phyloP scores from a whole-genome alignment of 1,284 basidiomycete species.

The Tranzscheliella williamsii region DNA sequence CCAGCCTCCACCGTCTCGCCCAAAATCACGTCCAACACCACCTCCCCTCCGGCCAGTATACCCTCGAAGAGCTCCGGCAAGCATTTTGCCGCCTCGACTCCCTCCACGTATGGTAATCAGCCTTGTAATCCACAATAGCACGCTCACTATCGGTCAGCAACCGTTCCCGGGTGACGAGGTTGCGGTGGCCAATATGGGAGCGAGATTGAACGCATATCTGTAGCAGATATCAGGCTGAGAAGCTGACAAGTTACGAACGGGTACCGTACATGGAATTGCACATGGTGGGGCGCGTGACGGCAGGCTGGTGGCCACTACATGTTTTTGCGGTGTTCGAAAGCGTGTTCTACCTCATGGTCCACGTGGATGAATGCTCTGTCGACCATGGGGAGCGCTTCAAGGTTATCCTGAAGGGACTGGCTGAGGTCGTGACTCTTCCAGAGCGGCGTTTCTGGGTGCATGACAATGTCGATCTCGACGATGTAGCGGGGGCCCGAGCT shows the following conservation, averaged over 20 bases:
- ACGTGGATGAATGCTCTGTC: conserved; percentile 64
- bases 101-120: conserved; percentile 12
- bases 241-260: too few relatives aligned
- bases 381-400: conserved; percentile 87
- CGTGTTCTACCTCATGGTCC: conserved; percentile 50
- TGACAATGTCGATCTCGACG: conserved; percentile 93
- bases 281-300: background rate
- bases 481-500: conserved; percentile 73
- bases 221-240: too few relatives aligned
- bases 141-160: too few relatives aligned
- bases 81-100: conserved; percentile 22
- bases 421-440: conserved; percentile 90
- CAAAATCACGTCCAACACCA: background rate
- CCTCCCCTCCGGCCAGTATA: conserved; percentile 6
- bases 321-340: conserved; percentile 44
- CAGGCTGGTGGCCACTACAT: conserved; percentile 4
- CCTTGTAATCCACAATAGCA: too few relatives aligned
- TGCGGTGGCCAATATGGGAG: too few relatives aligned
- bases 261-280: too few relatives aligned
- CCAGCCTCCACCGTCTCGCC: conserved; percentile 2
- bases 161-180: too few relatives aligned
- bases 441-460: conserved; percentile 83
- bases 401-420: conserved; percentile 88
- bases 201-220: too few relatives aligned
- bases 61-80: conserved; percentile 4